Base-by-base conservation (phyloP, 345 rosid genomes). In the Kernera saxatilis region DNA sequence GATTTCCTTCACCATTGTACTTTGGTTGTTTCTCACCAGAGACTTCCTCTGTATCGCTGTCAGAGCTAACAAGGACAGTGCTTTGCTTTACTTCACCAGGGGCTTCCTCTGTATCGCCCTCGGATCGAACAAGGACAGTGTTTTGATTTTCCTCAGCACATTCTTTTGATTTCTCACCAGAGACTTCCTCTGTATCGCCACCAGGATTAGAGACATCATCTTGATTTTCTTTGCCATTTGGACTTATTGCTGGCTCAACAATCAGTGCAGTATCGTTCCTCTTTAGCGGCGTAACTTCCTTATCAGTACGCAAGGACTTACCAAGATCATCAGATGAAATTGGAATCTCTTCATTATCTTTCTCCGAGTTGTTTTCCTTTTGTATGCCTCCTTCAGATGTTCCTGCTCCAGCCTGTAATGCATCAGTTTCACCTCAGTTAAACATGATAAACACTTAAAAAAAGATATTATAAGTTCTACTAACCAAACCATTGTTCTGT, bases 401-500 rank as follows among this genome's bases (percentile, higher is more conserved):
- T 3, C 17, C 5, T 36, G 23, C 50, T 72, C 44, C 45, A 29
- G 23, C 73, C 78, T 74, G 46, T 39, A 8, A 65, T 45, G 30
- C 33, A 73, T 53, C 56, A 52, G 14, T 48, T 12, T 33, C 27
- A 27, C 21, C 13, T 14, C 3, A 19, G 49, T 60, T 37, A 48
- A 25, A 5, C 8, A 37, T 32, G 4, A 2, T 22, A 37, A 12
- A 58, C 46, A 56, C 4, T 15, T 2, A 14, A 10, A 61, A 15
- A 26, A 26, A n/a, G 21, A 30, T 6, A 19, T 29, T 21, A 49
- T 9, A n/a, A 29, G 2, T 41, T 51, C 52, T 40, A 67, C 72
- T 79, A 71, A 83, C 87, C 86, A 69, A 72, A 57, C 25, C 56
- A 32, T 48, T 56, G 37, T 26, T 40, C 67, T 50, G 78, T 48